Percentiles rank a stretch among this genome's conserved stretches.
Evolutionary conservation across 306 rosid genomes (phyloP).

Genomic region (Quillaja saponaria): DNA sequence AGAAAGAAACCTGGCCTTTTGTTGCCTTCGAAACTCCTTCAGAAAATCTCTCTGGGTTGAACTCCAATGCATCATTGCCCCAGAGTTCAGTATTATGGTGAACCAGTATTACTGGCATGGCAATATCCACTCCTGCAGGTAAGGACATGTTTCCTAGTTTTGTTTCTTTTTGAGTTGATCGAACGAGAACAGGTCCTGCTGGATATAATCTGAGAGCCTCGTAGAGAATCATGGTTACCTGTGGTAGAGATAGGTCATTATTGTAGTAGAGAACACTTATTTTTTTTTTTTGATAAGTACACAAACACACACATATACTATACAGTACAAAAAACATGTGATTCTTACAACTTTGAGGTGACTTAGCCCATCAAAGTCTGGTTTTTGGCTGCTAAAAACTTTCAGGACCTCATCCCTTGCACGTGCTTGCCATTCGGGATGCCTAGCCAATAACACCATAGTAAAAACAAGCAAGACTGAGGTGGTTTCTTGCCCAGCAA

Average conservation of each 20-base stretch:
- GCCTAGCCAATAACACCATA: conserved; percentile 39
- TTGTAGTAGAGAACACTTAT: not conserved
- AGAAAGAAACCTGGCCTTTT: conserved; percentile 33
- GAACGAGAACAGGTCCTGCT: not conserved
- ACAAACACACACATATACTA: not conserved
- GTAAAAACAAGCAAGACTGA: conserved; percentile 55
- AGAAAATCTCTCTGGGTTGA: conserved; percentile 62
- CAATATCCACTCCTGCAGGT: conserved; percentile 40
- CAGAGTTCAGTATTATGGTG: conserved; percentile 49
- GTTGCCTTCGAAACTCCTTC: conserved; percentile 56
- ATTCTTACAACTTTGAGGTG: conserved; percentile 57
- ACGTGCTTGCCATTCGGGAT: conserved; percentile 48
- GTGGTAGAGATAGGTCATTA: not conserved
- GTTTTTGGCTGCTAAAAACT: conserved; percentile 45
- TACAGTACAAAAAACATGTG: not conserved
- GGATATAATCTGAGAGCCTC: conserved; percentile 65
- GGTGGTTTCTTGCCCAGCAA: conserved; percentile 66
- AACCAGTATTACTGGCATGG: conserved; percentile 32
- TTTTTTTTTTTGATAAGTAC: too few species aligned
- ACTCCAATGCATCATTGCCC: conserved; percentile 58
- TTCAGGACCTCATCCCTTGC: conserved; percentile 57
- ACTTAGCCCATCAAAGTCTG: conserved; percentile 45
- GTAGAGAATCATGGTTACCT: conserved; percentile 54
- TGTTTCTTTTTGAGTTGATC: conserved; percentile 22
- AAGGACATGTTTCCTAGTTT: conserved; percentile 41